These are phyloP conservation scores for Salix koriyanagi DNA, from an alignment of 345 rosid genomes.

Conservation along the genomic window DNA sequence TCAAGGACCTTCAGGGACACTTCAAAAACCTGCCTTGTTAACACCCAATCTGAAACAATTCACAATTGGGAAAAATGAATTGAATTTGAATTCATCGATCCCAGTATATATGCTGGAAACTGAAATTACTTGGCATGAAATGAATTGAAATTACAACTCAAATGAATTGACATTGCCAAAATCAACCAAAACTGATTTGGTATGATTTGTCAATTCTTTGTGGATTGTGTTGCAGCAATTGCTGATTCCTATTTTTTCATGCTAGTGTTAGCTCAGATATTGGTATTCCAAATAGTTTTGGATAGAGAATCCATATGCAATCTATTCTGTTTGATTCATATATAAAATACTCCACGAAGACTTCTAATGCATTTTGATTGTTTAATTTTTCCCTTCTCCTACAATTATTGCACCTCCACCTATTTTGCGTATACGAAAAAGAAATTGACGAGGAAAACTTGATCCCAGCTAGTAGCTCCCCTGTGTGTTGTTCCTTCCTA, in stretches of 20 bases:
- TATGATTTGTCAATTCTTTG: not conserved
- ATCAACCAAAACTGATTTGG: not conserved
- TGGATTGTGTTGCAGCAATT: not conserved
- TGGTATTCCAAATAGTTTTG: not conserved
- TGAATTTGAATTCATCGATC: not conserved
- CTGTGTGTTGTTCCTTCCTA: not conserved
- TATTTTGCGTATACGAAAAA: not conserved
- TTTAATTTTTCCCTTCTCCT: not conserved
- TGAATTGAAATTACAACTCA: not conserved
- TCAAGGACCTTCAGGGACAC: not conserved
- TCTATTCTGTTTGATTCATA: not conserved
- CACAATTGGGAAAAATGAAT: not conserved
- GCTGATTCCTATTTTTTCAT: not conserved
- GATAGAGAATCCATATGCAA: not conserved
- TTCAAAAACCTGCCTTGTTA: not conserved
- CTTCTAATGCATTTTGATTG: not conserved
- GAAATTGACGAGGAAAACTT: not conserved
- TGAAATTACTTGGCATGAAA: not conserved
- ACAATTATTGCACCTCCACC: not conserved
- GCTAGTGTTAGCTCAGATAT: not conserved
- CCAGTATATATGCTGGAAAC: not conserved
- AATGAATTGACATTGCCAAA: not conserved
- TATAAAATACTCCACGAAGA: not conserved
- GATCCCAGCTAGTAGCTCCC: not conserved
- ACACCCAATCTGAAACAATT: not conserved